Evolutionary conservation across 768 basidiomycete species (phyloP), one percentile per base, ranked within the genome.

Genomic region (Phlebiopsis gigantea): DNA sequence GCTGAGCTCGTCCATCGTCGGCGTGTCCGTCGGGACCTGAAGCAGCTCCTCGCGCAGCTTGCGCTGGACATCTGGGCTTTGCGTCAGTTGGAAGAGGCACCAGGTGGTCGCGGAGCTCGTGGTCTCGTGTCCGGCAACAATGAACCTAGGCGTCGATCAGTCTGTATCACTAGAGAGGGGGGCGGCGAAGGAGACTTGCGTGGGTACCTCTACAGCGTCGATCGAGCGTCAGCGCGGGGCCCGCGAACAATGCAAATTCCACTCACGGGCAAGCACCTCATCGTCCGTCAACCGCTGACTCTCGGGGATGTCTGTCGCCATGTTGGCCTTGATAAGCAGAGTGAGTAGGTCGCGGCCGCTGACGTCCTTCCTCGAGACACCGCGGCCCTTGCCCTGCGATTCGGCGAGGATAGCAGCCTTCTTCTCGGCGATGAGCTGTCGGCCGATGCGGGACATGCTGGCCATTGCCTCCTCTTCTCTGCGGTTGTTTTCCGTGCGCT

Each of bases 1-100:
- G 55, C 80, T 78, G 1, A 91, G 76, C 26, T 84, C 77, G 30
- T 90, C 88, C 83, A 89, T 87, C 3, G 77, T 75, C 2, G 87
- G 87, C 0, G 70, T 79, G n/a, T 58, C 57, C 0, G 59, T 60
- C 7, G n/a, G 25, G 15, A 69, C 60, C 0, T 49, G 59, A 7
- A 60, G 57, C 6, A 71, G 54, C 60, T 78, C 77, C 9, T 67
- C 65, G 7, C 76, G 67, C 7, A 78, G 66, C 52, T 66, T 66
- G 17, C 62, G 62, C 56, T 78, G 77, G 8, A 68, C 54, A 0
- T 71, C 68, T 0, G 69, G 71, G 39, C 68, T 51, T 41, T 67
- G 66, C 5, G 69, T 61, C 5, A 79, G 64, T 9, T 65, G 61
- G 59, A 69, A 73, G 7, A 75, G 59, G 14, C 66, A 63, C 72